Base-by-base conservation (phyloP, 495 filamentous ascomycete genomes). In the Aspergillus hancockii region DNA sequence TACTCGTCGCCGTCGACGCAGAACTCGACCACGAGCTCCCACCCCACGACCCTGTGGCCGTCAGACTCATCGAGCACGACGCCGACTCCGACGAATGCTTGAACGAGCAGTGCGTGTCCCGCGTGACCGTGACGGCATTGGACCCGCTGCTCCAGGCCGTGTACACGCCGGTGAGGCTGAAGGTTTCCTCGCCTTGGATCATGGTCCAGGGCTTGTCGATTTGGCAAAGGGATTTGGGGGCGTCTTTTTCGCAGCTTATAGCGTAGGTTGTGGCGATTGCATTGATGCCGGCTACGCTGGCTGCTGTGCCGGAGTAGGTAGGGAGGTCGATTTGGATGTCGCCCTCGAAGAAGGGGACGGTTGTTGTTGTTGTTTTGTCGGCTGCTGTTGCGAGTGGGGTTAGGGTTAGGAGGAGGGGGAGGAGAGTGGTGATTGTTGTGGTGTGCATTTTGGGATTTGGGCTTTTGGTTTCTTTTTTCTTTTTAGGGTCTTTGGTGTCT, bases 211-310 rank as follows among this genome's bases (percentile, higher is more conserved):
- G 65, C 2, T 47, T 32, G 28, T 59, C 18, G 31, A 68, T 46
- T 4, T 55, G 25, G 49, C 70, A 73, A 36, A 66, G 52, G 16
- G 51, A 45, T 4, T 55, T 58, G 36, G 60, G 56, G 6, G 70
- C 70, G 34, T 23, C 61, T 25, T 32, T 47, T 18, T 59, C 13
- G 25, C 70, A 73, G 47, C n/a, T 36, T 22, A 73, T 50, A n/a
- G 66, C 43, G 59, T 69, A 73, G 52, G 70, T 73, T 16, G 70
- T 71, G 6, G 60, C 63, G 12, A 36, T 28, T 12, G 61, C 58
- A 52, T 70, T 65, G 58, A 69, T 56, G 46, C 54, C 63, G n/a
- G 51, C 53, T 8, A 71, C 56, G 32, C 70, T 66, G 55, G 55
- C 70, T 12, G 47, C 68, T 23, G 52, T 58, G 64, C 70, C 69